Percentiles rank a stretch among this genome's conserved stretches.
Evolutionary conservation across 2,329 filamentous ascomycete species (phyloP).

Genomic region (Phoma sp.): DNA sequence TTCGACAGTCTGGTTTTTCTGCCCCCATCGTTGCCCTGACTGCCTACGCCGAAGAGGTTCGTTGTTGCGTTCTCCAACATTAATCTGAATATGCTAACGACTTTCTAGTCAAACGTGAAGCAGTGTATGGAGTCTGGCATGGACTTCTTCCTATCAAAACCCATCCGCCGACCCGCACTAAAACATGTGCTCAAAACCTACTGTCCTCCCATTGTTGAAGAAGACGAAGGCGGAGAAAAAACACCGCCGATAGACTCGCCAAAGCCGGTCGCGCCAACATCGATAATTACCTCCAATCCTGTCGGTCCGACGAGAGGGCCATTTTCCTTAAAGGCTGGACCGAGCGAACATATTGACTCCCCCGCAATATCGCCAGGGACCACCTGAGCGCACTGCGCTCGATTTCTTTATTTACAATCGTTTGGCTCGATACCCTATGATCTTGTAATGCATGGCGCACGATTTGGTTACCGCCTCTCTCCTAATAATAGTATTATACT

Average conservation of each 20-base stretch:
- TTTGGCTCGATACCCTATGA: slow-evolving; percentile 19
- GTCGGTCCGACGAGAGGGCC: not conserved
- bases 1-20: slow-evolving; percentile 84
- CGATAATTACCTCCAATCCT: not conserved
- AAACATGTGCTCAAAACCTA: slow-evolving; percentile 85
- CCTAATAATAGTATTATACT: slow-evolving; percentile 4
- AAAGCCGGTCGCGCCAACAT: not conserved
- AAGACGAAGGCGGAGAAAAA: slow-evolving; percentile 60
- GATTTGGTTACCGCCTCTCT: slow-evolving; percentile 2
- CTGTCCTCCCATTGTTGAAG: slow-evolving; percentile 81
- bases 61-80: slow-evolving; percentile 37
- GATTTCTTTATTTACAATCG: slow-evolving; percentile 2
- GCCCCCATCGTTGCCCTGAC: slow-evolving; percentile 91
- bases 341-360: slow-evolving; percentile 10
- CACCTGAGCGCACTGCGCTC: not conserved
- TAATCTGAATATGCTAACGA: slow-evolving; percentile 15
- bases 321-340: slow-evolving; percentile 2
- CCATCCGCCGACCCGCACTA: slow-evolving; percentile 80
- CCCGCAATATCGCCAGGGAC: slow-evolving; percentile 17
- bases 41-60: slow-evolving; percentile 88
- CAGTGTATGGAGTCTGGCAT: slow-evolving; percentile 82
- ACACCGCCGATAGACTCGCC: slow-evolving; percentile 24
- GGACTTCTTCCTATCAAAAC: slow-evolving; percentile 83
- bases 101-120: slow-evolving; percentile 28
- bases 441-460: slow-evolving; percentile 17